Conservation (phyloP, 176 grass and related monocot species). For the Melocanna baccifera region DNA sequence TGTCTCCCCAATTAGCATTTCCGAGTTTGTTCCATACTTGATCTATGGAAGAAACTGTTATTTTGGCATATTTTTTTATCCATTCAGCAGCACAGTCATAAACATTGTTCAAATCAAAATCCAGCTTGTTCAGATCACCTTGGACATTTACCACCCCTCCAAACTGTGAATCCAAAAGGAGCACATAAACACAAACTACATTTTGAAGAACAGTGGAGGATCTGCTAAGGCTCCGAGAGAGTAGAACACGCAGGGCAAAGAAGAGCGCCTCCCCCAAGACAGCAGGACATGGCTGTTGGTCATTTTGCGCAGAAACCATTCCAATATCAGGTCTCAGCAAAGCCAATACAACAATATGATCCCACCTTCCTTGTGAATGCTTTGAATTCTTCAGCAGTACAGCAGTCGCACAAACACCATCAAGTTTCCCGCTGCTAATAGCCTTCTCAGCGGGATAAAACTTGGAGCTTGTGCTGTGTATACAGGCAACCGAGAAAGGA, state of each 20-base stretch:
- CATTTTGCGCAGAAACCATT: conserved; percentile 43
- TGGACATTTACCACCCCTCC: conserved; percentile 87
- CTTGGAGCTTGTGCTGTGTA: conserved; percentile 86
- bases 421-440: conserved; percentile 74
- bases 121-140: conserved; percentile 84
- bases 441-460: conserved; percentile 97
- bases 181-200: conserved; percentile 76
- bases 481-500: conserved; percentile 87
- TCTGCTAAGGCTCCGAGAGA: conserved; percentile 93
- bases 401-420: conserved; percentile 81
- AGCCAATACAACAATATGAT: conserved; percentile 81
- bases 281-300: conserved; percentile 51
- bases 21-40: conserved; percentile 95
- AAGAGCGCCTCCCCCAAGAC: conserved; percentile 88
- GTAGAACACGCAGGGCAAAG: conserved; percentile 79
- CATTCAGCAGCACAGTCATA: conserved; percentile 87
- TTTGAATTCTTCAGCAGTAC: conserved; percentile 64
- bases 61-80: conserved; percentile 73
- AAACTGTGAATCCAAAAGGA: conserved; percentile 94
- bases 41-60: conserved; percentile 78
- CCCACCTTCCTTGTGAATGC: conserved; percentile 79
- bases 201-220: conserved; percentile 68
- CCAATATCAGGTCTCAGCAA: conserved; percentile 81
- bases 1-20: conserved; percentile 94
- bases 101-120: conserved; percentile 77